A percentile compares a stretch with the other conserved stretches of the same genome.
phyloP scores from a whole-genome alignment of 352 stramenopile species.

The Thraustotheca clavata region DNA sequence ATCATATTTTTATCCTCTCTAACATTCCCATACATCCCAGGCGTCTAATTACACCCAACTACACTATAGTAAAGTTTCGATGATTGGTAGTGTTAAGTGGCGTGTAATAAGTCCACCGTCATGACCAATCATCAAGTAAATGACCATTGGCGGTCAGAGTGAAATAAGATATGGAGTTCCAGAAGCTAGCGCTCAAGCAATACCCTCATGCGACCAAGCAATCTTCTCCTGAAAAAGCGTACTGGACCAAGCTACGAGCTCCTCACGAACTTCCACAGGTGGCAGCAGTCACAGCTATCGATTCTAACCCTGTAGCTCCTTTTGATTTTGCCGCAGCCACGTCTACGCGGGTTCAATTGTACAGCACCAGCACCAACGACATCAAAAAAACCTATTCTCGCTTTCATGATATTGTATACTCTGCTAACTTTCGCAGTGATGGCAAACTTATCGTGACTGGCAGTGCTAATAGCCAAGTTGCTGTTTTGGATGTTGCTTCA shows the following conservation, averaged over 20 bases:
- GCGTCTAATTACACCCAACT: no score
- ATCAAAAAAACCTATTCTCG: conserved; percentile 85
- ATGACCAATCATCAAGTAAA: no score
- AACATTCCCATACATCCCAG: no score
- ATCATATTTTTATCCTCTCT: no score
- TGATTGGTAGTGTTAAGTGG: no score
- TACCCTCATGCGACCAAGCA: conserved; percentile 71
- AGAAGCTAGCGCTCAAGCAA: conserved; percentile 81
- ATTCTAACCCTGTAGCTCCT: conserved; percentile 65
- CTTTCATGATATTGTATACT: conserved; percentile 84
- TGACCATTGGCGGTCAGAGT: no score
- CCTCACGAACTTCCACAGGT: conserved; percentile 78
- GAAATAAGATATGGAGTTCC: conserved; percentile 71
- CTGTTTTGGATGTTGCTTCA: conserved; percentile 81
- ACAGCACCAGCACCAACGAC: conserved; percentile 72
- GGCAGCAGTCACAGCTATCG: conserved; percentile 76
- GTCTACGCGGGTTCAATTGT: conserved; percentile 80
- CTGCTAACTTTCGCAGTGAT: conserved; percentile 76
- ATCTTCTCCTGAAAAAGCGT: conserved; percentile 69
- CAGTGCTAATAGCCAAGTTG: conserved; percentile 59
- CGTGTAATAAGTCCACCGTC: no score
- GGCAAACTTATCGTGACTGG: conserved; percentile 83
- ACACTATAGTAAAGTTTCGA: no score
- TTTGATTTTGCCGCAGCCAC: conserved; percentile 82
- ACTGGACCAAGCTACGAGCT: conserved; percentile 85